A percentile compares a stretch with the other conserved stretches of the same genome.
Evolutionary conservation across 78 protist species (phyloP).

Genomic region (Acrasis kona): DNA sequence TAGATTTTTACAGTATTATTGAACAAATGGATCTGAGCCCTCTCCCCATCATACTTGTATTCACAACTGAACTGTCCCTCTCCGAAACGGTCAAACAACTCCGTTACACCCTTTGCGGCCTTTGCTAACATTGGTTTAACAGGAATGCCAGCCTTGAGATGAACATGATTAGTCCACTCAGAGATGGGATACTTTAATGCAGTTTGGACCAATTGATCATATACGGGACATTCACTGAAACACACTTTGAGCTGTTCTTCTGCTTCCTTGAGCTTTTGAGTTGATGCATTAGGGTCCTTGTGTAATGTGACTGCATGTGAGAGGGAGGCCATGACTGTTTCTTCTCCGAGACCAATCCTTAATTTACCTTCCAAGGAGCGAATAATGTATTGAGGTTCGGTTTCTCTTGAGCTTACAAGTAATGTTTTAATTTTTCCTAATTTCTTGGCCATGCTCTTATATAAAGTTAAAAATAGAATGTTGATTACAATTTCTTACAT

Average conservation of each 20-base stretch:
- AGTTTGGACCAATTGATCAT: constrained; percentile 10
- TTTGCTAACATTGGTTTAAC: constrained; percentile 96
- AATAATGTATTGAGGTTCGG: constrained; percentile 50
- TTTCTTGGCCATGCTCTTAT: too few relatives aligned
- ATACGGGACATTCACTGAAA: constrained; percentile 9
- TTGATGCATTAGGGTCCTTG: background rate
- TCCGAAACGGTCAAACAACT: constrained; percentile 57
- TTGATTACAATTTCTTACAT: background rate
- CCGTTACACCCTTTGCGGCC: constrained; percentile 68
- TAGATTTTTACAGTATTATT: constrained; percentile 63
- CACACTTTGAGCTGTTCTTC: background rate
- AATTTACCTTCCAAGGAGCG: constrained; percentile 70
- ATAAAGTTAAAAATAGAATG: too few relatives aligned
- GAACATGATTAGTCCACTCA: constrained; percentile 2
- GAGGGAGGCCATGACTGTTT: constrained; percentile 80
- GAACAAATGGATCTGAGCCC: constrained; percentile 63
- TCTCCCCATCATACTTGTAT: constrained; percentile 97
- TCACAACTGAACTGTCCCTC: constrained; percentile 84
- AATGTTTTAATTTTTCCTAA: constrained; percentile 42
- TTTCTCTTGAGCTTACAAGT: constrained; percentile 48
- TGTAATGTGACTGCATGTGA: constrained; percentile 59
- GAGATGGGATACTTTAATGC: background rate
- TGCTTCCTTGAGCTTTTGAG: background rate
- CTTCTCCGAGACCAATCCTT: constrained; percentile 88
- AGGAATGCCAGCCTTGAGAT: constrained; percentile 73